A percentile compares a stretch with the other conserved stretches of the same genome.
Conservation (phyloP, 176 grass and related monocot species). For the Thinopyrum elongatum region DNA sequence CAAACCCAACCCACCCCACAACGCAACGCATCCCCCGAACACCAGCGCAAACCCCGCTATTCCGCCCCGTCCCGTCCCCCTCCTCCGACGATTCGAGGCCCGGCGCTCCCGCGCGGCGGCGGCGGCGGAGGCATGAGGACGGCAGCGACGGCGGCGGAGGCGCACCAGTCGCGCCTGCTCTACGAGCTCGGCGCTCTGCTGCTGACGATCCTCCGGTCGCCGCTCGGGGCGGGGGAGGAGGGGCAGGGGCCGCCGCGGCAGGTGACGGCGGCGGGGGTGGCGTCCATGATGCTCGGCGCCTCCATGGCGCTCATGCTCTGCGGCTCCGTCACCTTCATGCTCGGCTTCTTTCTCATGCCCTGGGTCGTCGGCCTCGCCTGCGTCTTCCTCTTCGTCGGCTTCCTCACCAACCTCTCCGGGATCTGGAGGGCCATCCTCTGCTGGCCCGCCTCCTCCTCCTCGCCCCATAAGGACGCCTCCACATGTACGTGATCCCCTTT, state of each 20-base stretch:
- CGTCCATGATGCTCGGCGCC: conserved; percentile 72
- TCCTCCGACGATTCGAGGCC: background rate
- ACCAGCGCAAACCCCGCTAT: background rate
- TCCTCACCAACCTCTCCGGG: conserved; percentile 68
- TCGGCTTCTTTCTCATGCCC: conserved; percentile 95
- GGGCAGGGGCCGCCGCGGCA: conserved; percentile 19
- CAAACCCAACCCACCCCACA: background rate
- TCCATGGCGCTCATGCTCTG: conserved; percentile 89
- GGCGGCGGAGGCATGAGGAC: conserved; percentile 33
- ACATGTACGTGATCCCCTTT: conserved; percentile 43
- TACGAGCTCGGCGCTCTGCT: conserved; percentile 69
- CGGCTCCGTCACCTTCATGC: conserved; percentile 82
- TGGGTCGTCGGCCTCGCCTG: conserved; percentile 73
- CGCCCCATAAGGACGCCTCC: conserved; percentile 26
- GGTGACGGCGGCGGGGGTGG: conserved; percentile 63
- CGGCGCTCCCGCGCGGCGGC: background rate
- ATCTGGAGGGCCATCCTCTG: conserved; percentile 65
- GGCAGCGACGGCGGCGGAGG: conserved; percentile 26
- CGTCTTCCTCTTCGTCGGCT: conserved; percentile 74
- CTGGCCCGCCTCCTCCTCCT: conserved; percentile 26
- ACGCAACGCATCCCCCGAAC: background rate
- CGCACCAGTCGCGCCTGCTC: conserved; percentile 57
- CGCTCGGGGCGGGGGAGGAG: background rate
- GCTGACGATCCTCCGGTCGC: conserved; percentile 42
- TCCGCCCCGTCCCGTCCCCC: too few species aligned